Conservation (phyloP, 805 yeast genomes). For the Tetrapisispora taiwanensis region DNA sequence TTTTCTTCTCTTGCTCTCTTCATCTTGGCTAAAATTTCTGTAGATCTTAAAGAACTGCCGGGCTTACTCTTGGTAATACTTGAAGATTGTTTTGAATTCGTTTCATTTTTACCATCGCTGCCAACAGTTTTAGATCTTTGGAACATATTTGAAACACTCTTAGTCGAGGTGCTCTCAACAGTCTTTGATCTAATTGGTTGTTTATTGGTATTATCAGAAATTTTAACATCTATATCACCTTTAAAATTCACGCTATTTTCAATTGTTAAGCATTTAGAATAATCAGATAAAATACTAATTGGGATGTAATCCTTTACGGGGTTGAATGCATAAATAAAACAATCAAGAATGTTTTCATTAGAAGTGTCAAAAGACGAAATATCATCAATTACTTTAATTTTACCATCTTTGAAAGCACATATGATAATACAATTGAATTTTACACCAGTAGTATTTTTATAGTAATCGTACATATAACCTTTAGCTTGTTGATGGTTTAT, state of each 20-base stretch:
- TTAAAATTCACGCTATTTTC: conserved; percentile 13
- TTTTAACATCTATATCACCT: background rate
- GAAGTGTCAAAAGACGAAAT: conserved; percentile 8
- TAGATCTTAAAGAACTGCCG: conserved; percentile 21
- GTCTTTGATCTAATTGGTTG: background rate
- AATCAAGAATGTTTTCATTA: conserved; percentile 16
- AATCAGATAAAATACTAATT: conserved; percentile 11
- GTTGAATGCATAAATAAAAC: conserved; percentile 28
- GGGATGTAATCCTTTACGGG: conserved; percentile 24
- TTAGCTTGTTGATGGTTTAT: conserved; percentile 23
- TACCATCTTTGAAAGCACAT: conserved; percentile 14
- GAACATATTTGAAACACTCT: background rate
- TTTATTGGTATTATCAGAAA: background rate
- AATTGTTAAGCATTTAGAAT: conserved; percentile 11
- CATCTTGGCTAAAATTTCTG: conserved; percentile 26
- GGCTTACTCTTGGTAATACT: conserved; percentile 7
- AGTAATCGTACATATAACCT: conserved; percentile 21
- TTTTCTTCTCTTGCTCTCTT: conserved; percentile 24
- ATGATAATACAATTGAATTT: conserved; percentile 24
- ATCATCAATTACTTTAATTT: conserved; percentile 17
- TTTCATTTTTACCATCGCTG: conserved; percentile 4
- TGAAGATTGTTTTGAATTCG: background rate
- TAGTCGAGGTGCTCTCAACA: background rate
- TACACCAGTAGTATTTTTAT: conserved; percentile 13
- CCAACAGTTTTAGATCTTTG: conserved; percentile 12